These are phyloP conservation scores for Odontarrhena argentea DNA, from an alignment of 345 rosid genomes.

Conservation along the genomic window DNA sequence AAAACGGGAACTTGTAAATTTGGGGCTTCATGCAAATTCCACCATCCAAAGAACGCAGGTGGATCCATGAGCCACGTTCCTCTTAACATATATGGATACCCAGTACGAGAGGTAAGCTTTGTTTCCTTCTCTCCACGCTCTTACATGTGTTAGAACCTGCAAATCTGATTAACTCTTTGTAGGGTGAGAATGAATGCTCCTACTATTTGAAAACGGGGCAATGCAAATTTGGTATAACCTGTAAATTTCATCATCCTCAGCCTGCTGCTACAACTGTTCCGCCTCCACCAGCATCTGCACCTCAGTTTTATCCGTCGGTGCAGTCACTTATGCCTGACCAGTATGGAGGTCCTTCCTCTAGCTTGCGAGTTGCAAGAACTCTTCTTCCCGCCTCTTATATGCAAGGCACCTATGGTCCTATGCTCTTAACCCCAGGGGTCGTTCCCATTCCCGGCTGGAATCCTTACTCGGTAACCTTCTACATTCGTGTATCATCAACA, in stretches of 20 bases:
- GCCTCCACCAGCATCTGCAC: conserved; percentile 55
- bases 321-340: conserved; percentile 82
- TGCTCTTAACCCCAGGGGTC: conserved; percentile 71
- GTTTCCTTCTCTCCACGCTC: not conserved
- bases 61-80: conserved; percentile 66
- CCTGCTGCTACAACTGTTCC: conserved; percentile 62
- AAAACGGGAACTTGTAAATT: conserved; percentile 90
- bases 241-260: conserved; percentile 96
- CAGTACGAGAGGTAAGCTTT: conserved; percentile 66
- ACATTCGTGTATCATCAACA: not conserved
- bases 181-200: conserved; percentile 95
- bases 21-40: conserved; percentile 95
- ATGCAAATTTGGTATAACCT: conserved; percentile 87
- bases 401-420: conserved; percentile 80
- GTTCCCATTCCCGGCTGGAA: conserved; percentile 80
- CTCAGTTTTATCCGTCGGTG: conserved; percentile 75
- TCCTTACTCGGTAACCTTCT: conserved; percentile 72
- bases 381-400: conserved; percentile 70
- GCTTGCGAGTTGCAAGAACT: conserved; percentile 70
- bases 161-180: conserved; percentile 29
- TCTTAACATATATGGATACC: conserved; percentile 73
- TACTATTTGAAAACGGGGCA: conserved; percentile 92
- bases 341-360: conserved; percentile 58
- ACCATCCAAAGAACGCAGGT: conserved; percentile 87
- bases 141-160: not conserved